Evolutionary conservation across 2,329 filamentous ascomycete genomes (phyloP).

Genomic region (Diaporthe destruens): DNA sequence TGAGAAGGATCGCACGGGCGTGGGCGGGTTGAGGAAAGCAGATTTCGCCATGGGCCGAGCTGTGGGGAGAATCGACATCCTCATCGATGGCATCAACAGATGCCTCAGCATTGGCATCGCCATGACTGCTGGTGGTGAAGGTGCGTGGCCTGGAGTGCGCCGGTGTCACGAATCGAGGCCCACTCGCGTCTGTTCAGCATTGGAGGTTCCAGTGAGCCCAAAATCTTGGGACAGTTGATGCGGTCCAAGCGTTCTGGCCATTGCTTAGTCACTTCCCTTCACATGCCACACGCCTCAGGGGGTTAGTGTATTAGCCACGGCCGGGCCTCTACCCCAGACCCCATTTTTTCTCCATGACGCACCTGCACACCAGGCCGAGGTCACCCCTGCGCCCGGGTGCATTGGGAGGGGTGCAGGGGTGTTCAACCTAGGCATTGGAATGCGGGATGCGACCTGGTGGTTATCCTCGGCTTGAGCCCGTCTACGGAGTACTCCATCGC

Average conservation of each 20-base stretch:
- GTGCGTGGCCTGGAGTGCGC: conserved; percentile 7
- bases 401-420: conserved; percentile 17
- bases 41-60: conserved; percentile 43
- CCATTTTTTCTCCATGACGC: conserved; percentile 40
- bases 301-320: not conserved
- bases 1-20: conserved; percentile 50
- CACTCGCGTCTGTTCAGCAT: not conserved
- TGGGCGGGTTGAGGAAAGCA: conserved; percentile 45
- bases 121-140: conserved; percentile 45
- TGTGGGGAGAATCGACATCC: conserved; percentile 40
- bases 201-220: conserved; percentile 13
- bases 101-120: conserved; percentile 53
- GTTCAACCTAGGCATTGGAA: conserved; percentile 19
- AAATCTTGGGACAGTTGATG: conserved; percentile 32
- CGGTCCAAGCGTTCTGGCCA: conserved; percentile 29
- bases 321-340: conserved; percentile 36
- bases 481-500: conserved; percentile 4
- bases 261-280: conserved; percentile 38
- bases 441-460: conserved; percentile 42
- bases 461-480: conserved; percentile 48
- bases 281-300: conserved; percentile 31
- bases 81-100: conserved; percentile 49
- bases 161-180: conserved; percentile 3
- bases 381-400: conserved; percentile 28
- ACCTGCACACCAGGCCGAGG: conserved; percentile 25